phyloP scores from a whole-genome alignment of 371 early-diverging fungal species.

The Cokeromyces recurvatus region DNA sequence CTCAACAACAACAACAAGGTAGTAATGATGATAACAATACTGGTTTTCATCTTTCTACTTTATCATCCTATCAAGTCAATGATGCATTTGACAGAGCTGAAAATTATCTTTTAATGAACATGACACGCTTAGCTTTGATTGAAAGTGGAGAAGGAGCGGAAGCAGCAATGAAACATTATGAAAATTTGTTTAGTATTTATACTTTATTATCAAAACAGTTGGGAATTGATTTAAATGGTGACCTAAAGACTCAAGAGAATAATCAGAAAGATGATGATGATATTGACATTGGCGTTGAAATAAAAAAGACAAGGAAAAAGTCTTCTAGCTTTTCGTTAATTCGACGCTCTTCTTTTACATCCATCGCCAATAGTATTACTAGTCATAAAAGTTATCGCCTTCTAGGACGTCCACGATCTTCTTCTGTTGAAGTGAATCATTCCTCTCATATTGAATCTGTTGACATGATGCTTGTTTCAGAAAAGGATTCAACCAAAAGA shows the following conservation, averaged over 20 bases:
- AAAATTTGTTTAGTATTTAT: constrained; percentile 57
- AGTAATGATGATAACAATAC: too few species aligned
- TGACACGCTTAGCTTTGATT: constrained; percentile 19
- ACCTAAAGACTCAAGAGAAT: too few species aligned
- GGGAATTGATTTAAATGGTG: too few species aligned
- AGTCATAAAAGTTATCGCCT: not conserved
- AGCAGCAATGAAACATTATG: constrained; percentile 45
- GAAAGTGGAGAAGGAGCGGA: constrained; percentile 45
- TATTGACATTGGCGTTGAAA: too few species aligned
- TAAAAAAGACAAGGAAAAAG: too few species aligned
- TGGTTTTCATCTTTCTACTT: too few species aligned
- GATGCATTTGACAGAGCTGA: constrained; percentile 19
- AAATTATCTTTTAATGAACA: constrained; percentile 17
- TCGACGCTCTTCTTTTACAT: constrained; percentile 5
- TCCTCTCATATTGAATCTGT: too few species aligned
- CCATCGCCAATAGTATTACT: not conserved
- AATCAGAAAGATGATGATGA: too few species aligned
- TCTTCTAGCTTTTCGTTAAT: constrained; percentile 7
- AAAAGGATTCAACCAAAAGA: too few species aligned
- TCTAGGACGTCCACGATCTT: constrained; percentile 6
- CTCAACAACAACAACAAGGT: too few species aligned
- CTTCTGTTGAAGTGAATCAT: constrained; percentile 8
- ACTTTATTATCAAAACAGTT: constrained; percentile 42
- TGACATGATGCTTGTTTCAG: too few species aligned
- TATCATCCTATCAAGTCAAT: too few species aligned